Evolutionary conservation across 805 yeast species (phyloP), one percentile per base, ranked within the genome.

Genomic region (Sungouiella thailandica): DNA sequence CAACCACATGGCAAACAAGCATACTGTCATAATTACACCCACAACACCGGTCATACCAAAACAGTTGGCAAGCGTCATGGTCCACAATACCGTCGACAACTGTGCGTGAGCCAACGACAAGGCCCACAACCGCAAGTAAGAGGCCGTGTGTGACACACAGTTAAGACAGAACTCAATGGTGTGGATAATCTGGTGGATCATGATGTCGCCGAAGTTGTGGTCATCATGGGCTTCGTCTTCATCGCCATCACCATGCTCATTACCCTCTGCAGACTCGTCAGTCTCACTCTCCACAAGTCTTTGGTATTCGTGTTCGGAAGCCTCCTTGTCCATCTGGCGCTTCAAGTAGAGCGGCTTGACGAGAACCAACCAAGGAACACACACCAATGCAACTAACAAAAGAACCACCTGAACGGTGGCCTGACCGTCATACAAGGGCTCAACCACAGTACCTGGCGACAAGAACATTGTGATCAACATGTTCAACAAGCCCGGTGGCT

Each of bases 101-200:
- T 90, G 97, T 10, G 96, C 94, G 63, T 90, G 98, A 0, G 98
- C 98, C 43, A 90, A 75, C 1, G 97, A 90, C 47, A 90, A 69
- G 3, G 98, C 98, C 98, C 98, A 90, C 46, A 90, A 68, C 62
- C 98, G 84, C 48, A 90, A 70, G 55, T 90, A 90, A 0, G 97
- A 90, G 1, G 98, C 98, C 2, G 98, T 90, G 60, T 90, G 98
- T n/a, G 96, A 86, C 20, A 90, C 96, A 69, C 96, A 85, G 62
- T 93, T 93, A 55, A 90, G 72, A 55, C 98, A 90, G 65, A 93
- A 90, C 69, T 90, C 98, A 56, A 90, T 90, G 8, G 98, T 93
- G 60, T 93, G 97, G 49, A 90, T 90, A 16, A 90, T 95, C 63
- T 90, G 98, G 60, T 90, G 96, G 49, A 90, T 90, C 81, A 90